Base-by-base conservation (phyloP, 2,329 filamentous ascomycete genomes). In the Hymenoscyphus repandus region DNA sequence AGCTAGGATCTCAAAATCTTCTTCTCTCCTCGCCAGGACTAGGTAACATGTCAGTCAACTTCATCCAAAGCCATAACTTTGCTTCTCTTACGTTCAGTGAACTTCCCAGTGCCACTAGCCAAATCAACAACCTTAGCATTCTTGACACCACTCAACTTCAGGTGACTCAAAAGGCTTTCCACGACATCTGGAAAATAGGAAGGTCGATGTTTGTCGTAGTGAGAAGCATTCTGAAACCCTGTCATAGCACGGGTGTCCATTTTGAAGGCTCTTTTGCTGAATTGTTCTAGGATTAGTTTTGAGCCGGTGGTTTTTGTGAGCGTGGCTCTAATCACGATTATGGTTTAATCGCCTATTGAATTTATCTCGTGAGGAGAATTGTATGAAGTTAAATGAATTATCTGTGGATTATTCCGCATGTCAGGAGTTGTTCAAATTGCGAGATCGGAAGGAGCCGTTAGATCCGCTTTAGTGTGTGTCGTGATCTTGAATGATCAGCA, bases 51-150 rank as follows among this genome's bases (percentile, higher is more conserved):
- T 30, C 27, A 31, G 27, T 20, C 41, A 5, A 4, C 17, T 10
- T 20, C 18, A 13, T 20, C 41, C 13, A 2, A 30, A 31, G 13
- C n/a, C n/a, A 3, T 27, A n/a, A 30, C 22, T 27, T 30, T 31
- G 20, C 13, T 13, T 37, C 34, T 37, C 38, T 40, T 17, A 40
- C 38, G 18, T 64, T 84, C 80, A 0, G 85, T 88, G 61, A 88
- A 83, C 62, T 87, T 87, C 22, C 85, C 85, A 0, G 84, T 87
- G 0, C 85, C 84, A 2, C 83, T 81, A 1, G 77, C 85, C 15
- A 88, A 70, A 63, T 88, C 85, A 20, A 87, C 65, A 37, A 88
- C 68, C 40, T 68, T 74, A 12, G 76, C 75, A 41, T 71, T 69
- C 6, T 67, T 46, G 15, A 72, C 61, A 22, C 71, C 73, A 27